Percentiles rank a stretch among this genome's conserved stretches.
phyloP scores from a whole-genome alignment of 2,329 filamentous ascomycete genomes.

The Talaromyces sp. region DNA sequence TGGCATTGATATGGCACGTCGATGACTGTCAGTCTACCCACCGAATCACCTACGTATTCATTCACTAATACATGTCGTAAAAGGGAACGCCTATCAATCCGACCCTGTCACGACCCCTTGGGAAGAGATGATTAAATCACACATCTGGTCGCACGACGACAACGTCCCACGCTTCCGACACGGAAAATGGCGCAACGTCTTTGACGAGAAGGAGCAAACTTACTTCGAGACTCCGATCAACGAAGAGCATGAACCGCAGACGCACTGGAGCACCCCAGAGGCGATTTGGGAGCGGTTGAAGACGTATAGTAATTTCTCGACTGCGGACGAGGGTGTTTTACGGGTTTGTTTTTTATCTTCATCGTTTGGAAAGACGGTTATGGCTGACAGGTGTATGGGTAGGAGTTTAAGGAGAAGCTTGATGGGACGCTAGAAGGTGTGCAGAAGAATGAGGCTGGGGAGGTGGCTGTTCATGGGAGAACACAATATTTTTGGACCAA shows the following conservation, averaged over 20 bases:
- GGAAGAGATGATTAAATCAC: slow-evolving; percentile 61
- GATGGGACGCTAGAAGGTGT: slow-evolving; percentile 50
- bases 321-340: slow-evolving; percentile 52
- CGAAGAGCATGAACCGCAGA: slow-evolving; percentile 56
- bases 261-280: slow-evolving; percentile 56
- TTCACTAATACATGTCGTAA: not conserved
- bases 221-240: slow-evolving; percentile 62
- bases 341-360: slow-evolving; percentile 33
- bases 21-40: slow-evolving; percentile 58
- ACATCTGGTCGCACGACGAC: slow-evolving; percentile 57
- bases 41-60: too few species aligned
- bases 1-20: slow-evolving; percentile 71
- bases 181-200: slow-evolving; percentile 61
- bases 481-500: slow-evolving; percentile 63
- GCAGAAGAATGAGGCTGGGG: slow-evolving; percentile 54
- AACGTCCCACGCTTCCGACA: slow-evolving; percentile 64
- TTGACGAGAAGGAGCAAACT: slow-evolving; percentile 56
- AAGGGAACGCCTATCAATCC: slow-evolving; percentile 61
- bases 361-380: not conserved
- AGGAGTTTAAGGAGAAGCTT: slow-evolving; percentile 50
- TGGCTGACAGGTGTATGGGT: slow-evolving; percentile 18
- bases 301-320: slow-evolving; percentile 66
- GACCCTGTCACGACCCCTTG: slow-evolving; percentile 59
- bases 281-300: slow-evolving; percentile 62
- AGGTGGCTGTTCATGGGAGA: slow-evolving; percentile 62